These are phyloP conservation scores for Prosopis cineraria DNA, from an alignment of 306 rosid species.

Conservation along the genomic window DNA sequence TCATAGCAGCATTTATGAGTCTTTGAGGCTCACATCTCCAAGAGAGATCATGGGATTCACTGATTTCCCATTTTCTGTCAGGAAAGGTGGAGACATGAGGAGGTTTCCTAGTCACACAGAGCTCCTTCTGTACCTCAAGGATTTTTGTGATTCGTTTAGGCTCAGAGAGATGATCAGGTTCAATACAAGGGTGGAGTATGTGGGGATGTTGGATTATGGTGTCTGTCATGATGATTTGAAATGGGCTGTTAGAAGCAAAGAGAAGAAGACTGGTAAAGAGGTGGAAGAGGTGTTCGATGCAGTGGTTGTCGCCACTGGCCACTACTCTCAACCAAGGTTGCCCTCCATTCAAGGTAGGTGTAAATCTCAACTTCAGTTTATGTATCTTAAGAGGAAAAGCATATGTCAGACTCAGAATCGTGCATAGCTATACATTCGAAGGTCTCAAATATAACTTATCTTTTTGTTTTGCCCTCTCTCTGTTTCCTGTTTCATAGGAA, in stretches of 20 bases:
- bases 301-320: conserved; percentile 90
- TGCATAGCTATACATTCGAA: neutral
- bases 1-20: conserved; percentile 73
- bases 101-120: conserved; percentile 88
- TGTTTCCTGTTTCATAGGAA: conserved; percentile 48
- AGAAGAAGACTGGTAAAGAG: conserved; percentile 44
- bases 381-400: neutral
- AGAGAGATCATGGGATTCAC: conserved; percentile 89
- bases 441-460: neutral
- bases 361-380: neutral
- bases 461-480: neutral
- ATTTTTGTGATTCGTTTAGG: conserved; percentile 72
- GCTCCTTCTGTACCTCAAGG: conserved; percentile 62
- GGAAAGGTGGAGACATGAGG: conserved; percentile 81
- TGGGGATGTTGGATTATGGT: conserved; percentile 62
- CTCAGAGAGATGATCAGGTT: conserved; percentile 77
- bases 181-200: conserved; percentile 73
- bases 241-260: conserved; percentile 73
- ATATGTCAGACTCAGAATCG: neutral
- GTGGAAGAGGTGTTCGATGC: conserved; percentile 84
- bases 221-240: conserved; percentile 56
- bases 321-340: conserved; percentile 80
- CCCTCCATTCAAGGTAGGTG: conserved; percentile 71
- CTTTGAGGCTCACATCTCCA: conserved; percentile 74
- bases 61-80: conserved; percentile 75